Conservation (phyloP, 495 filamentous ascomycete genomes). For the Barbatosphaeria neglecta region DNA sequence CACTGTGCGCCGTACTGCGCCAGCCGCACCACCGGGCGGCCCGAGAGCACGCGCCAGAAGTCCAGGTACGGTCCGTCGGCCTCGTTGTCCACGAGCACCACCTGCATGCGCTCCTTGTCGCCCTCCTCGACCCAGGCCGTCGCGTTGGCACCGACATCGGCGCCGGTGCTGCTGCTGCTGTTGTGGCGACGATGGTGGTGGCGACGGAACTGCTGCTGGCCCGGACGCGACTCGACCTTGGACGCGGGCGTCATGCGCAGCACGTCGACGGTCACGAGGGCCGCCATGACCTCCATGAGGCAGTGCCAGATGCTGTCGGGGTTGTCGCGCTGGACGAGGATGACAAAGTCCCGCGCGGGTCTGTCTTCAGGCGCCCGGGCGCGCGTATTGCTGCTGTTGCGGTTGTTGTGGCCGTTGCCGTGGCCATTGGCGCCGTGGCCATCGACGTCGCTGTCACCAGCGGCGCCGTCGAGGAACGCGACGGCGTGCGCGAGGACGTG, state of each 20-base stretch:
- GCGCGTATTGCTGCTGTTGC: too few species aligned
- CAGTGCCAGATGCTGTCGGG: conserved; percentile 26
- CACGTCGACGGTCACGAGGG: conserved; percentile 17
- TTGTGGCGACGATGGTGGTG: too few species aligned
- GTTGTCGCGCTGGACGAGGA: conserved; percentile 27
- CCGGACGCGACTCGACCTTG: too few species aligned
- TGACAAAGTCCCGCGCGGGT: neutral
- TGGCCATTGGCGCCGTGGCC: too few species aligned
- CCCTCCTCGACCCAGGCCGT: neutral
- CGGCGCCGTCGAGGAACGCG: neutral
- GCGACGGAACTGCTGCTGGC: too few species aligned
- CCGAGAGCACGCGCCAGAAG: neutral
- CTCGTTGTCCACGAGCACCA: neutral
- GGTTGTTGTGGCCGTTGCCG: neutral
- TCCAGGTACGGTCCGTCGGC: neutral
- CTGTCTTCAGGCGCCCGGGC: too few species aligned
- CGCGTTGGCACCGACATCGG: neutral
- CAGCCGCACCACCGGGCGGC: neutral
- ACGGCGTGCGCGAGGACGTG: neutral
- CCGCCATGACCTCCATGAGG: conserved; percentile 27
- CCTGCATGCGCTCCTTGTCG: neutral
- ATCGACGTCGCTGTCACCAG: too few species aligned
- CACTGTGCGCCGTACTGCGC: neutral
- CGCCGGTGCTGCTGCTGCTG: too few species aligned
- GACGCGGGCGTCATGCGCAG: conserved; percentile 2